phyloP scores from a whole-genome alignment of 2,329 filamentous ascomycete species.

The Drechslerella coelobrocha region DNA sequence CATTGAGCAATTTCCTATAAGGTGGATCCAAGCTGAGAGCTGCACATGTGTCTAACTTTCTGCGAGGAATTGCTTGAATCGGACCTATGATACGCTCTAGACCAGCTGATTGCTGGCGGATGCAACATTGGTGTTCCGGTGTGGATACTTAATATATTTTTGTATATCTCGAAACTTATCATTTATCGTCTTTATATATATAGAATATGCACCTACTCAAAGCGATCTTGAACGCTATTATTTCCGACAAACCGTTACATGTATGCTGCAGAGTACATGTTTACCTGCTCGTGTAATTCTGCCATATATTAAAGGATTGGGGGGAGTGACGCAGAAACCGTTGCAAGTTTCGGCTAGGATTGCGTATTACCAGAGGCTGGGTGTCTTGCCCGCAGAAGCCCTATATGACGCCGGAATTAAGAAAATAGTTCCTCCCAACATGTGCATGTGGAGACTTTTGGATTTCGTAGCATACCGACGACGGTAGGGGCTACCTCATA shows the following conservation, averaged over 20 bases:
- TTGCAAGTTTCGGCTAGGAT: slow-evolving; percentile 46
- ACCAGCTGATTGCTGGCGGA: slow-evolving; percentile 26
- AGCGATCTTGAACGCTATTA: slow-evolving; percentile 34
- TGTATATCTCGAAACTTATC: neutral
- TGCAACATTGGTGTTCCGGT: slow-evolving; percentile 25
- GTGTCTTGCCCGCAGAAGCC: slow-evolving; percentile 29
- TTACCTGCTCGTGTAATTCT: slow-evolving; percentile 13
- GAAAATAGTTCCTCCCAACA: slow-evolving; percentile 47
- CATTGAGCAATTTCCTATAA: slow-evolving; percentile 11
- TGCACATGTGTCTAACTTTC: slow-evolving; percentile 23
- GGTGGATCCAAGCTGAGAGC: slow-evolving; percentile 14
- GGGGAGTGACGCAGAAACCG: slow-evolving; percentile 33
- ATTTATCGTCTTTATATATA: slow-evolving; percentile 2
- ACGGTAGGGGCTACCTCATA: slow-evolving; percentile 11
- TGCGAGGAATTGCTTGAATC: slow-evolving; percentile 34
- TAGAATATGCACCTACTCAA: slow-evolving; percentile 31
- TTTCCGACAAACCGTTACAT: slow-evolving; percentile 30
- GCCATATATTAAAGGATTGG: slow-evolving; percentile 21
- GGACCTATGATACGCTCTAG: neutral
- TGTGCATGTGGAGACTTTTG: slow-evolving; percentile 45
- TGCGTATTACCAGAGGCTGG: slow-evolving; percentile 27
- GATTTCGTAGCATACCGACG: neutral
- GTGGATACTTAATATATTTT: slow-evolving; percentile 17
- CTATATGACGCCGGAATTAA: slow-evolving; percentile 50
- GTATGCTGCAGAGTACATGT: neutral